These are phyloP conservation scores for Erodium moschatum DNA, from an alignment of 441 rosid genomes.

Conservation along the genomic window DNA sequence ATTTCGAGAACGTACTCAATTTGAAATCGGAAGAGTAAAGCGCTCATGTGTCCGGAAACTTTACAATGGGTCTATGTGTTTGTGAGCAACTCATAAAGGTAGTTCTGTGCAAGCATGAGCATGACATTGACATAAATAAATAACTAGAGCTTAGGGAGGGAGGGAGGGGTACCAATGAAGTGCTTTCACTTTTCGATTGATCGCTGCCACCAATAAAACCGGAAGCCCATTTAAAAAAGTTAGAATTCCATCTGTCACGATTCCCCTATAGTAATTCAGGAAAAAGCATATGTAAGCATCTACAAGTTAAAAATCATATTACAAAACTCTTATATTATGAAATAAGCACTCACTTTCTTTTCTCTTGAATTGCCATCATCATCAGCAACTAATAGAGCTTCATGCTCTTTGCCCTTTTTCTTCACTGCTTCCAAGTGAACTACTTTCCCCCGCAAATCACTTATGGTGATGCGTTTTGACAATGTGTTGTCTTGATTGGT, in stretches of 20 bases:
- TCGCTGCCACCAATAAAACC: slow-evolving; percentile 67
- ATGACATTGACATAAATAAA: too few species aligned
- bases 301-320: slow-evolving; percentile 13
- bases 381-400: slow-evolving; percentile 63
- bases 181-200: slow-evolving; percentile 40
- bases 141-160: too few species aligned
- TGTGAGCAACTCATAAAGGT: too few species aligned
- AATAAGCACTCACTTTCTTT: slow-evolving; percentile 40
- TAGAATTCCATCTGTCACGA: slow-evolving; percentile 67
- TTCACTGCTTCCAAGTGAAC: slow-evolving; percentile 87
- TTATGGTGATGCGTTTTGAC: slow-evolving; percentile 64
- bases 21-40: too few species aligned
- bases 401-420: slow-evolving; percentile 90
- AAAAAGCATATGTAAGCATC: slow-evolving; percentile 16
- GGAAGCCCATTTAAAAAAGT: slow-evolving; percentile 91
- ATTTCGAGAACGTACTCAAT: too few species aligned
- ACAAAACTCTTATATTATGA: slow-evolving; percentile 14
- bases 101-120: too few species aligned
- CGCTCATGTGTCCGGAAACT: too few species aligned
- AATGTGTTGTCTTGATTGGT: slow-evolving; percentile 40
- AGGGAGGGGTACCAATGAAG: neutral
- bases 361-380: slow-evolving; percentile 38
- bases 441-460: slow-evolving; percentile 93
- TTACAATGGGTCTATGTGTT: too few species aligned
- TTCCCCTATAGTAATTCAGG: slow-evolving; percentile 37